Evolutionary conservation across 2,329 filamentous ascomycete genomes (phyloP), one percentile per base, ranked within the genome.

Genomic region (Botrytis pseudocinerea): DNA sequence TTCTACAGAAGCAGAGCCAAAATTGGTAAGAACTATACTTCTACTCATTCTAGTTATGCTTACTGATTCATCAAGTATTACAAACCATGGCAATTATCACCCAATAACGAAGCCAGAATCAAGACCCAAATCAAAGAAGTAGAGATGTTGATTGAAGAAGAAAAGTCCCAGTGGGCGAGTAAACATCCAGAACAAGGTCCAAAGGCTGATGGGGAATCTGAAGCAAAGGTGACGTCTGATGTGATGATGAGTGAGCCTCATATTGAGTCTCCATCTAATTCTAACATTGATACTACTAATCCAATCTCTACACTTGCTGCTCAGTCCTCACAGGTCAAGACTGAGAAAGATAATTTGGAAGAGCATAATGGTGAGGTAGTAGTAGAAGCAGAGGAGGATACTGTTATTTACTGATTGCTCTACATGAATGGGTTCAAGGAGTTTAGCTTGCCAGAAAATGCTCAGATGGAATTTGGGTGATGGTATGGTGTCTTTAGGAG

Each of bases 361-460:
- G 92, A 95, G 78, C 90, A 94, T 75, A 87, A 88, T 69, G 92
- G 90, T 70, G 93, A 95, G 79, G 91, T 95, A 73, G 87, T 97
- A 76, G 90, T 96, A 71, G 92, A 94, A 82, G 93, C 92, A 71
- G 93, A 94, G 74, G 94, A 98, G 84, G 94, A 97, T 79, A 94
- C 92, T 78, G 93, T 97, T 70, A 95, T 97, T 74, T 97, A 97
- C 84, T 97, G 84, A 87, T 72, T 71, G 59, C 42, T 64, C 20
- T 65, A 32, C 22, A 42, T 71, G 46, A 32, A 62, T 69, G 25
- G 28, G 32, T 38, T 28, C 28, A 51, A 40, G 38, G 66, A 54
- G 35, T 54, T 51, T 68, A 16, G 32, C 32, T 60, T 40, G 35
- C 18, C 22, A 35, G 16, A 57, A 54, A 69, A 69, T 35, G 28